Evolutionary conservation across 2,329 filamentous ascomycete genomes (phyloP), one percentile per base, ranked within the genome.

Genomic region (Uncinocarpus reesii): DNA sequence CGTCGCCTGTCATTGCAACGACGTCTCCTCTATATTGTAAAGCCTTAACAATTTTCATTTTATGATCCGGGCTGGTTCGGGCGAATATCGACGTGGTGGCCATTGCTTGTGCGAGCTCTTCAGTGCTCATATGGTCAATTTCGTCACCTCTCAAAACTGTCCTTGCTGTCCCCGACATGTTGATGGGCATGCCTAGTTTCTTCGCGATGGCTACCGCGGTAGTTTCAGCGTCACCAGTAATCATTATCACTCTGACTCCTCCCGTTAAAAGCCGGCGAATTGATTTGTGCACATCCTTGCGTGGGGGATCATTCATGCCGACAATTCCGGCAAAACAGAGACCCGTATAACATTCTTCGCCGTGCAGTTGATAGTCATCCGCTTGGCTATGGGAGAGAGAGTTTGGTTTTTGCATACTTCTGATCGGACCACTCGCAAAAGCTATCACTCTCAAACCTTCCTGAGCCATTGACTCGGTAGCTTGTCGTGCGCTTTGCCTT

Each of bases 1-100:
- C 92, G 59, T 98, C 92, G 5, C 92, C 92, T 10, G 92, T 98
- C 92, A 98, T 98, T 50, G 92, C 93, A 38, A 98, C 92, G 46
- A 98, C 93, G 65, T 96, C 89, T 24, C 90, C 90, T 31, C 90
- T 84, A 49, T 85, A 80, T 67, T 98, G 92, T 21, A 98, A 78
- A 0, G 92, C 92, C 48, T 79, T 77, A 53, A 98, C 84, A 60
- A 98, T 98, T 67, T 95, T 96, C 72, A 98, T 79, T 70, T 98
- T 98, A 71, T 98, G 92, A 54, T 98, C 92, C 0, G 92, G 92
- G 55, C 87, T 95, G 2, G 92, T 96, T 46, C 93, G 83, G 15
- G 92, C 93, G 63, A 98, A 98, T 49, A 98, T 92, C 1, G 86
- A 92, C 0, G 90, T 94, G 47, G 85, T 83, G 50, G 84, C 78